Evolutionary conservation across 2,329 filamentous ascomycete genomes (phyloP), one percentile per base, ranked within the genome.

Genomic region (Trichoderma simmonsii): DNA sequence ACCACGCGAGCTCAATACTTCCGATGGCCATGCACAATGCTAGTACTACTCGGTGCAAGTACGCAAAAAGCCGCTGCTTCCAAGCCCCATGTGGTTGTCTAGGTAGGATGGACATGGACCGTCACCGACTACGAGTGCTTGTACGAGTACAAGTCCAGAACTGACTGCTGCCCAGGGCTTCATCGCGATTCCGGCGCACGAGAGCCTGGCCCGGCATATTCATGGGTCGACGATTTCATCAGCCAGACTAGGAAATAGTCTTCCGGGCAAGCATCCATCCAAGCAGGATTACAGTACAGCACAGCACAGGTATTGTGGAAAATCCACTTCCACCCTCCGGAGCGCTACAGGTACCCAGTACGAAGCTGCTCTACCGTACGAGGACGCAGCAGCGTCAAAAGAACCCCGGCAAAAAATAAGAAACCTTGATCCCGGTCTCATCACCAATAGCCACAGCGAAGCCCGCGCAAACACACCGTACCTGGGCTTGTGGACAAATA

Each of bases 1-100:
- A n/a, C 67, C 67, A 70, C 67, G 67, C 56, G 67, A 70, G 67
- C 57, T 32, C 66, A 61, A 70, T 70, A 61, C 56, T 59, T 61
- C 67, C 57, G 67, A 70, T 54, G 43, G 56, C 67, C 67, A 62
- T 70, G 67, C 28, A 21, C 65, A 24, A 32, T 69, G 30, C 61
- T 64, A 65, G 43, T 54, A 65, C 62, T 4, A 54, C 62, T 67
- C 32, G 30, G 48, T 67, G 28, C 64, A 67, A 57, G 64, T 24
- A 51, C 57, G 24, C 67, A 28, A 54, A 26, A 62, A 70, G 67
- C 67, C 57, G 67, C 67, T 21, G 67, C 56, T 62, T 61, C 56
- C 67, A 70, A n/a, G 39, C 56, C 36, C 67, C 67, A 70, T 70
- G 67, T 62, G 67, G 67, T 54, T 39, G 67, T 62, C 67, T 28